A percentile compares a stretch with the other conserved stretches of the same genome.
These are phyloP conservation scores for Diutina scorzettiae DNA, from an alignment of 1,139 yeast species.

Conservation along the genomic window DNA sequence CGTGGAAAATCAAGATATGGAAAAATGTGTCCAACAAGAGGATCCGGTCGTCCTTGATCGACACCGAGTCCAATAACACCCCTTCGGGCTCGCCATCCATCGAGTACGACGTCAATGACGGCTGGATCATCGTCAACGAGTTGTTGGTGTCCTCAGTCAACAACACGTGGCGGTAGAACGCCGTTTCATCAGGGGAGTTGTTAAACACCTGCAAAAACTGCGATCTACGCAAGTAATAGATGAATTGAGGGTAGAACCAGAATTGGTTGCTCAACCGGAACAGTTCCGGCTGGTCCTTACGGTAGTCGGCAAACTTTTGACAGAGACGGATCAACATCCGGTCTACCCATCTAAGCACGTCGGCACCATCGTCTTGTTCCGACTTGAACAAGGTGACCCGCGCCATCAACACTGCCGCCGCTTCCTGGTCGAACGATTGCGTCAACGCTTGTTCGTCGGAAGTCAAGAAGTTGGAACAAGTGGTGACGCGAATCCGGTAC, in stretches of 20 bases:
- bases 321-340: conserved; percentile 39
- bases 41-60: conserved; percentile 81
- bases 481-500: conserved; percentile 83
- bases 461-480: conserved; percentile 51
- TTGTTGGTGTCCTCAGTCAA: conserved; percentile 86
- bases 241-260: conserved; percentile 76
- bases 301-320: conserved; percentile 39
- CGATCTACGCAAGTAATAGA: conserved; percentile 91
- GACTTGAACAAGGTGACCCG: conserved; percentile 86
- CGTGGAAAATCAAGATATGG: conserved; percentile 92
- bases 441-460: conserved; percentile 38
- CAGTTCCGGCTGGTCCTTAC: conserved; percentile 35
- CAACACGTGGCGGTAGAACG: conserved; percentile 88
- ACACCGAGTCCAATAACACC: conserved; percentile 87
- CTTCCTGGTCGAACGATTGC: conserved; percentile 91
- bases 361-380: conserved; percentile 53
- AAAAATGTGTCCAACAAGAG: conserved; percentile 87
- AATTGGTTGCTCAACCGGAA: conserved; percentile 37
- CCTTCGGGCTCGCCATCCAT: conserved; percentile 79
- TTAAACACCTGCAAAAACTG: conserved; percentile 94
- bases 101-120: conserved; percentile 80
- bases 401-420: conserved; percentile 94
- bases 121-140: conserved; percentile 95
- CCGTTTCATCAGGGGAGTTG: conserved; percentile 98
- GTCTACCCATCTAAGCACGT: conserved; percentile 40